Evolutionary conservation across 2,329 filamentous ascomycete genomes (phyloP).

Genomic region (Alternaria viburni): DNA sequence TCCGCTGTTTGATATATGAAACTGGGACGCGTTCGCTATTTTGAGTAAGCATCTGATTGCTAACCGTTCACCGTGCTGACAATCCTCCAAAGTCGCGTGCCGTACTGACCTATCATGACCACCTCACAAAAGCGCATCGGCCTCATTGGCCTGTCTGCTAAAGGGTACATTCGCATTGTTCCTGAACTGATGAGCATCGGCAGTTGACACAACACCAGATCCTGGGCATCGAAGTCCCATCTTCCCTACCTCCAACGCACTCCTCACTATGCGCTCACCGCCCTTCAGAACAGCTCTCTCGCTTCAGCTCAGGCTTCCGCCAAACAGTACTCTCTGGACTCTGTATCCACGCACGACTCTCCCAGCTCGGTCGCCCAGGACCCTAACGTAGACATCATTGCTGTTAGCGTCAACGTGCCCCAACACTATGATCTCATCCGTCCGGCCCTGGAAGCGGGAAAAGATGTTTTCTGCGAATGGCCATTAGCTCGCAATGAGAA

Average conservation of each 20-base stretch:
- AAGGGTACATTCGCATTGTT: constrained; percentile 23
- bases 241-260: constrained; percentile 45
- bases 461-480: constrained; percentile 59
- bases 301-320: constrained; percentile 47
- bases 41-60: neutral
- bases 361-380: constrained; percentile 54
- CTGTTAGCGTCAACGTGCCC: constrained; percentile 53
- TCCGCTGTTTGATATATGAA: neutral
- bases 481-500: constrained; percentile 52
- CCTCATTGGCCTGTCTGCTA: constrained; percentile 43
- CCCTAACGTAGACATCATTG: constrained; percentile 56
- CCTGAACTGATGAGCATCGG: neutral
- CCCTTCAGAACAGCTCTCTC: constrained; percentile 57
- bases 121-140: constrained; percentile 30
- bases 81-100: neutral
- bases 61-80: neutral
- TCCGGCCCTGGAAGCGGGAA: constrained; percentile 51
- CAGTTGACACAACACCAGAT: constrained; percentile 12
- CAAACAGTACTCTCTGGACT: constrained; percentile 46
- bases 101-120: neutral
- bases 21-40: neutral
- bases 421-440: constrained; percentile 52
- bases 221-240: constrained; percentile 50
- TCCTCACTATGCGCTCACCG: constrained; percentile 55
- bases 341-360: constrained; percentile 52